These are phyloP conservation scores for Quillaja saponaria DNA, from an alignment of 306 rosid genomes.

Conservation along the genomic window DNA sequence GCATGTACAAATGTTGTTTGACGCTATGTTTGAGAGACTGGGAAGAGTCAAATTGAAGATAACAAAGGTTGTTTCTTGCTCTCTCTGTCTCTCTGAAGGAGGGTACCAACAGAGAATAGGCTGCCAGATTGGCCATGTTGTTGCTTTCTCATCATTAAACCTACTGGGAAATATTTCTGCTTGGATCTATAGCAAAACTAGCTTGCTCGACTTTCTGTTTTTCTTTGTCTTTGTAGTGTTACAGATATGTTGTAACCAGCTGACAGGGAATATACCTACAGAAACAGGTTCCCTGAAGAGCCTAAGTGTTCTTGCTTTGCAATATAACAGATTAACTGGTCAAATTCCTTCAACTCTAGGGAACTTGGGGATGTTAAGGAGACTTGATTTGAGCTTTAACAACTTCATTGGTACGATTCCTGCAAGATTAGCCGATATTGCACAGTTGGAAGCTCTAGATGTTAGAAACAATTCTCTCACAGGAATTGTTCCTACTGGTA, in stretches of 20 bases:
- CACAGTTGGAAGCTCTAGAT: constrained; percentile 51
- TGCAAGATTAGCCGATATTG: constrained; percentile 42
- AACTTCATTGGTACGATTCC: constrained; percentile 65
- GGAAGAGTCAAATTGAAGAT: too few relatives aligned
- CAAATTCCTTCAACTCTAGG: constrained; percentile 70
- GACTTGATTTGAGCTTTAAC: constrained; percentile 85
- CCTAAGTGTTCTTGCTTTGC: constrained; percentile 68
- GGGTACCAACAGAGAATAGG: too few relatives aligned
- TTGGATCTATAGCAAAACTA: too few relatives aligned
- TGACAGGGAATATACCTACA: constrained; percentile 69
- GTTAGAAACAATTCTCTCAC: constrained; percentile 71
- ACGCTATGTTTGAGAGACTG: too few relatives aligned
- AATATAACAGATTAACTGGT: constrained; percentile 65
- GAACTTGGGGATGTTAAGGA: constrained; percentile 46
- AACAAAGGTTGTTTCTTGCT: too few relatives aligned
- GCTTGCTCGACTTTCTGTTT: too few relatives aligned
- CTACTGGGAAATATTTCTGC: too few relatives aligned
- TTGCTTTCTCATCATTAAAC: too few relatives aligned
- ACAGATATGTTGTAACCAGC: constrained; percentile 77
- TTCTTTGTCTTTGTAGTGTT: constrained; percentile 1
- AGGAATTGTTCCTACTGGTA: constrained; percentile 77
- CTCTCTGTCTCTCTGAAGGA: too few relatives aligned
- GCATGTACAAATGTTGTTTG: too few relatives aligned
- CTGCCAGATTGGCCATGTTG: too few relatives aligned
- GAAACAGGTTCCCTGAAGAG: constrained; percentile 65